Evolutionary conservation across 1,284 basidiomycete species (phyloP).

Genomic region (Trichosporon coremiiforme): DNA sequence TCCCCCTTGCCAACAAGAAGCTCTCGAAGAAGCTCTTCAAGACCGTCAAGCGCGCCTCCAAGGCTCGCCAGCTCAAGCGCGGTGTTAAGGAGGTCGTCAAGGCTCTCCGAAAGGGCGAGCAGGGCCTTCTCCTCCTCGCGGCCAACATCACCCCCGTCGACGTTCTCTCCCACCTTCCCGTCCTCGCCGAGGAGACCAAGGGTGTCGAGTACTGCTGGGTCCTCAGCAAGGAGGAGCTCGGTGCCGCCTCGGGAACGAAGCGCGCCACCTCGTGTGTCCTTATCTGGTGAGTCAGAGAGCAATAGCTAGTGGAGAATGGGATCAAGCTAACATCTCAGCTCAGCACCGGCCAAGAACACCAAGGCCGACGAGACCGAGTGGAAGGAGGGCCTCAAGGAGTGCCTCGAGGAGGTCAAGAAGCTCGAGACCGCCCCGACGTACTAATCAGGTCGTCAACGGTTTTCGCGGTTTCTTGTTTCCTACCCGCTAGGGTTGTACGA

Average conservation of each 20-base stretch:
- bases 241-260: constrained; percentile 93
- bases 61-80: constrained; percentile 86
- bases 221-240: constrained; percentile 75
- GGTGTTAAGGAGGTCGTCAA: constrained; percentile 97
- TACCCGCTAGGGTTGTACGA: constrained; percentile 27
- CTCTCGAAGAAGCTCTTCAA: constrained; percentile 89
- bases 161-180: constrained; percentile 94
- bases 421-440: constrained; percentile 55
- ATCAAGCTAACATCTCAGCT: constrained; percentile 34
- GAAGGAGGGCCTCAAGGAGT: constrained; percentile 68
- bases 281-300: constrained; percentile 60
- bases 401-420: constrained; percentile 79
- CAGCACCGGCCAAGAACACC: constrained; percentile 57
- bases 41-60: constrained; percentile 89
- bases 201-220: constrained; percentile 82
- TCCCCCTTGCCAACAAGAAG: constrained; percentile 87
- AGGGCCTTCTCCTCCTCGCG: constrained; percentile 89
- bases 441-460: constrained; percentile 16
- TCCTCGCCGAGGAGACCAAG: constrained; percentile 86
- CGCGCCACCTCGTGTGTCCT: constrained; percentile 97
- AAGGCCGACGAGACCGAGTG: constrained; percentile 64
- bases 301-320: not conserved
- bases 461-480: not conserved
- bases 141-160: constrained; percentile 98
- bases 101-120: constrained; percentile 91